Conservation (phyloP, 768 basidiomycete genomes). For the Suillus bovinus region DNA sequence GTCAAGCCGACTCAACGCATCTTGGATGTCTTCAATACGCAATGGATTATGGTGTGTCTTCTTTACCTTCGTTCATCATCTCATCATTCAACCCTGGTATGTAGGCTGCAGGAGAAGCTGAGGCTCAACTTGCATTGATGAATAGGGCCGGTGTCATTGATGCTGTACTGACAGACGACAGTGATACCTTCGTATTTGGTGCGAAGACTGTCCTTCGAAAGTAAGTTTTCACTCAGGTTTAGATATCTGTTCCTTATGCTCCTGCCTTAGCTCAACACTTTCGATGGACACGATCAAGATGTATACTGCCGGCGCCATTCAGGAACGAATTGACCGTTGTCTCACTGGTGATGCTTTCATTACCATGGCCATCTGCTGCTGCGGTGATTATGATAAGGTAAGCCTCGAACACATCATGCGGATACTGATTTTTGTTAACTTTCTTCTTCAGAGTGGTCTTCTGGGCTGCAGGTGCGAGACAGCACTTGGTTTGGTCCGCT, state of each 20-base stretch:
- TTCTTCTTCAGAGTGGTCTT: neutral
- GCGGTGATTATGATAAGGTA: neutral
- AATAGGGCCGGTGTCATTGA: neutral
- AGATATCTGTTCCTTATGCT: too few relatives aligned
- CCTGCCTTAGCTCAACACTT: conserved; percentile 2
- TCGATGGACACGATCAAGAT: conserved; percentile 7
- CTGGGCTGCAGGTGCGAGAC: neutral
- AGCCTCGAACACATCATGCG: too few relatives aligned
- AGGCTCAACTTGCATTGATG: conserved; percentile 3
- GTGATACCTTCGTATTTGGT: conserved; percentile 11
- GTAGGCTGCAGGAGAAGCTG: conserved; percentile 6
- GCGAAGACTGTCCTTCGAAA: conserved; percentile 9
- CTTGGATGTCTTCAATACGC: neutral
- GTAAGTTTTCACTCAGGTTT: neutral
- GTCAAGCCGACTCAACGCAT: neutral
- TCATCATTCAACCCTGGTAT: neutral
- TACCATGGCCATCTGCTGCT: neutral
- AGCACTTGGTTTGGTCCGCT: neutral
- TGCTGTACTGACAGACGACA: conserved; percentile 6
- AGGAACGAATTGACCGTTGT: neutral
- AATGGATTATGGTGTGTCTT: neutral
- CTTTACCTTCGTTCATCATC: neutral
- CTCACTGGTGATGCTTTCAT: neutral
- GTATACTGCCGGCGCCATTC: neutral
- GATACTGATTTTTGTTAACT: too few relatives aligned